Evolutionary conservation across 352 stramenopile genomes (phyloP).

Genomic region (Phytophthora lateralis): DNA sequence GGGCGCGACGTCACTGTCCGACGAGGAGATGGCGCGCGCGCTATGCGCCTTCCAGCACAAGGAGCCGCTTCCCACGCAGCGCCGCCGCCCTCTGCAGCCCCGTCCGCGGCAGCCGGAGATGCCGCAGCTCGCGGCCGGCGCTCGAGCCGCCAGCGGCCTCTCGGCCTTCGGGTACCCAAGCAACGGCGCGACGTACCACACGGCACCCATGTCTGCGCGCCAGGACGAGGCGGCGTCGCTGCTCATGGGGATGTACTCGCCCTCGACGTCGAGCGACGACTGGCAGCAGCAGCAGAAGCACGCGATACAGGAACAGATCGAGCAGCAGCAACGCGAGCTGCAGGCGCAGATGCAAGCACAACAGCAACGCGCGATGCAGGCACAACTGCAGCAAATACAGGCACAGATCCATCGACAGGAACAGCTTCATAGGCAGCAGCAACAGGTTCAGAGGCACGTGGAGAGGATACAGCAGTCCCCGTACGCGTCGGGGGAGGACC

Average conservation of each 20-base stretch:
- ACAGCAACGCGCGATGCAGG: conserved; percentile 13
- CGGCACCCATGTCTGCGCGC: conserved; percentile 5
- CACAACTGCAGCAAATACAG: conserved; percentile 19
- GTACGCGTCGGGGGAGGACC: conserved; percentile 10
- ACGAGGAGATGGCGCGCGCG: conserved; percentile 35
- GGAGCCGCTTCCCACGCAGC: conserved; percentile 9
- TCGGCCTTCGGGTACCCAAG: conserved; percentile 10
- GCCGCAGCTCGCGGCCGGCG: conserved; percentile 10
- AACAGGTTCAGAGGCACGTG: conserved; percentile 18
- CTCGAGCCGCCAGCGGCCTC: neutral
- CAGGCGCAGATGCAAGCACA: conserved; percentile 23
- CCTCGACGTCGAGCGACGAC: conserved; percentile 22
- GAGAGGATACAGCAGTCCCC: conserved; percentile 17
- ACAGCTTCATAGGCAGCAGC: conserved; percentile 13
- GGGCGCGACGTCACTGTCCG: conserved; percentile 28
- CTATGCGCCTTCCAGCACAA: conserved; percentile 32
- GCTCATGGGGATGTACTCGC: conserved; percentile 16
- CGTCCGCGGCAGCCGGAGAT: conserved; percentile 13
- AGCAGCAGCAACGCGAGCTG: conserved; percentile 21
- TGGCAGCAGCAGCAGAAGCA: conserved; percentile 32
- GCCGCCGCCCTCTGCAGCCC: neutral
- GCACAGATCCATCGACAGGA: conserved; percentile 22
- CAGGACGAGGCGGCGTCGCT: conserved; percentile 14
- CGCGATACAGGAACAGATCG: conserved; percentile 28
- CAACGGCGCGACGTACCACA: conserved; percentile 9